Base-by-base conservation (phyloP, 208 protist species). In the Hexamita inflata region DNA sequence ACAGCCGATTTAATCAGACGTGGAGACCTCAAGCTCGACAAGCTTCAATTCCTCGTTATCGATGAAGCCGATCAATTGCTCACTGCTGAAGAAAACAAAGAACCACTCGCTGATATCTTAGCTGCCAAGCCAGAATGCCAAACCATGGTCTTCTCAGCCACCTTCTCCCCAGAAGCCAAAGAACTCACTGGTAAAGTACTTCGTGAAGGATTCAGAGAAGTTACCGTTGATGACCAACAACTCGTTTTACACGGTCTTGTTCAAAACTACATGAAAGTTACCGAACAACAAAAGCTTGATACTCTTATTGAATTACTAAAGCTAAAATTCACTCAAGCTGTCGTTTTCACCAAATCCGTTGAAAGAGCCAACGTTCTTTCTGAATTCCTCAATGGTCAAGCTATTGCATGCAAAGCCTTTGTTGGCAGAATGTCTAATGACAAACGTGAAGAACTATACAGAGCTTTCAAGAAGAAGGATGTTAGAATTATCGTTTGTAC, bases 321-420 rank as follows among this genome's bases (percentile, higher is more conserved):
- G 78, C 88, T 99, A 34, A 92, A 98, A 78, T 99, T 98, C 83
- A 98, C 98, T 87, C 95, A 99, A 86, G 90, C 93, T n/a, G 94
- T 99, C 73, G 98, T 99, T 81, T 99, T 99, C 81, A 93, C 97
- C 34, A 91, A 87, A 77, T 88, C 85, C 1, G 89, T 92, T n/a
- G 26, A 29, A 28, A 89, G 95, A 59, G 92, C 91, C 73, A 82
- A 89, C 77, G 88, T 83, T n/a, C 86, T 99, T 29, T 91, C 92
- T 79, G 85, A 90, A 65, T 86, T 98, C 66, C 88, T 99, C 19
- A 78, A 88, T 62, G 83, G 95, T 32, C 86, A 87, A 77, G 90
- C 91, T 78, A 98, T 98, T 86, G 94, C 95, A 29, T 90, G 93
- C 29, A 93, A 92, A 75, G 85, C 86, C 45, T 91, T 98, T 73